Conservation (phyloP, 192 early-diverging fungal species). For the Backusella morwellensis region DNA sequence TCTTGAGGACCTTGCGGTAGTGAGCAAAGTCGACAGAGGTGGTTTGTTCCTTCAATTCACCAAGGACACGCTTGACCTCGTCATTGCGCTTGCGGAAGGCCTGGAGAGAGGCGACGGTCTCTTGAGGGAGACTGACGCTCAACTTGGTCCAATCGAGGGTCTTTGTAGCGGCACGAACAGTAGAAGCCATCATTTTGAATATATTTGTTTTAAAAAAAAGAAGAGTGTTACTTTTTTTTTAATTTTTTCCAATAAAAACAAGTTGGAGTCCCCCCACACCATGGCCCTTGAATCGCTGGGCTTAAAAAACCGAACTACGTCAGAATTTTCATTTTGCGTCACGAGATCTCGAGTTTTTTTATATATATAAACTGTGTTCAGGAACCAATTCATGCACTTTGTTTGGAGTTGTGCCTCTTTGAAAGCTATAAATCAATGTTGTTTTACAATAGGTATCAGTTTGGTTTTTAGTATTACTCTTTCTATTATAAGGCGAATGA, state of each 20-base stretch:
- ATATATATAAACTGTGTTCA: not conserved
- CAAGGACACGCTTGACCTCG: constrained; percentile 80
- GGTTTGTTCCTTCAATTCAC: constrained; percentile 81
- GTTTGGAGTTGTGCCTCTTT: too few relatives aligned
- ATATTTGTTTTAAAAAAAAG: not conserved
- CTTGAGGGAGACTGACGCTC: constrained; percentile 78
- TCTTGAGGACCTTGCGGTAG: constrained; percentile 86
- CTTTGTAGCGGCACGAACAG: constrained; percentile 57
- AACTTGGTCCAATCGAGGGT: constrained; percentile 88
- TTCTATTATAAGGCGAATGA: too few relatives aligned
- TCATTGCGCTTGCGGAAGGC: constrained; percentile 96
- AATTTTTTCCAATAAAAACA: not conserved
- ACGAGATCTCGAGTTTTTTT: not conserved
- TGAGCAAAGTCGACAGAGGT: constrained; percentile 84
- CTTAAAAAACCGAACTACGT: not conserved
- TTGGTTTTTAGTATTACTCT: too few relatives aligned
- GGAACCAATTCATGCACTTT: not conserved
- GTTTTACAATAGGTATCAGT: not conserved
- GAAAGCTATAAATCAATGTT: too few relatives aligned
- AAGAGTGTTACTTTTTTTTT: not conserved
- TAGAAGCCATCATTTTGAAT: constrained; percentile 28
- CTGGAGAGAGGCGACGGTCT: constrained; percentile 81
- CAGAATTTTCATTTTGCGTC: not conserved
- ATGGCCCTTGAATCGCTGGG: constrained; percentile 6
- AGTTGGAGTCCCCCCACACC: not conserved